Evolutionary conservation across 2,329 filamentous ascomycete species (phyloP), one percentile per base, ranked within the genome.

Genomic region (Ceratocystis cacaofunesta): DNA sequence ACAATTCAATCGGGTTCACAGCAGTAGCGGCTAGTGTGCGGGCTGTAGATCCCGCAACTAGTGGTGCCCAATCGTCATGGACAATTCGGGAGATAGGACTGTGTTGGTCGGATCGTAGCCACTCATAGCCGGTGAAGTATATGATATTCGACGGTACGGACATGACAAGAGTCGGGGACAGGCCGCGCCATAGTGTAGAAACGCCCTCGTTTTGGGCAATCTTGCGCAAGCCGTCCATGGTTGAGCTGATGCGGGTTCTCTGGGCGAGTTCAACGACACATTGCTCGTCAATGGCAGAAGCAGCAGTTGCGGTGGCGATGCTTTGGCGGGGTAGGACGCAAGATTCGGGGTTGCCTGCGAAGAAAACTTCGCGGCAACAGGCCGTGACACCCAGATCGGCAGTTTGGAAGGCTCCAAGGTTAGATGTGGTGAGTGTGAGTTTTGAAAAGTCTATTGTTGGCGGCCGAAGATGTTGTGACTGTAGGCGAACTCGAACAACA

Each of bases 111-210:
- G 82, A 88, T 44, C 94, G 86, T 67, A 99, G 75, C 88, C 91
- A 96, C 72, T 99, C 94, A 75, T 99, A 99, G 48, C 94, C 94
- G 12, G 94, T 95, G 72, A 97, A 96, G 76, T 99, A 99, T 69
- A 99, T 97, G 70, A 99, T 94, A 73, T 99, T 99, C 30, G 86
- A 90, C 0, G 94, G 94, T 5, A 99, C 83, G 0, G 91, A 86
- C 94, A 99, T 99, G 69, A 91, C 82, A 25, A 99, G 78, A 0
- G 94, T 99, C 0, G 94, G 92, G n/a, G 89, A 95, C 4, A 99
- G 78, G 0, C 94, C 94, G 68, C 94, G 84, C 92, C 94, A 99
- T 44, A 99, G 77, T 1, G 92, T 94, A 30, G 83, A 82, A 12
- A 91, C 72, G 0, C 94, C 94, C 77, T 99, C 94, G 73, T 97